Base-by-base conservation (phyloP, 2,329 filamentous ascomycete genomes). In the Fusarium tjaetaba region DNA sequence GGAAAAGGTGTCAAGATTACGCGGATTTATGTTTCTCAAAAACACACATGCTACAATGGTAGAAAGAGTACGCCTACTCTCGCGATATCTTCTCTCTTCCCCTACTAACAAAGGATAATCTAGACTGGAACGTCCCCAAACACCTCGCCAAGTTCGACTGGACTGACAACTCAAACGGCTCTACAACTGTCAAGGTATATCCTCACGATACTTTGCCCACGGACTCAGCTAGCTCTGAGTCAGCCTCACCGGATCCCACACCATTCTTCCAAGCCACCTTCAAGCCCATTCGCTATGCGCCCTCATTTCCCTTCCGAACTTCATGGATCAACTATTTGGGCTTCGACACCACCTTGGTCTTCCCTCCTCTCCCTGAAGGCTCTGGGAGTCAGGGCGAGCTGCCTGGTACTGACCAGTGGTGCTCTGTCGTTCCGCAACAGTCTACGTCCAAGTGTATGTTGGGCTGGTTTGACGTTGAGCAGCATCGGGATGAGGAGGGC, bases 61-160 rank as follows among this genome's bases (percentile, higher is more conserved):
- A 79, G 87, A 43, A 83, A 80, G 38, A 87, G 86, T 88, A 53
- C 24, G 38, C n/a, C 13, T 32, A 22, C n/a, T 38, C n/a, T 32
- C 26, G 43, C n/a, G 30, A 26, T 30, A 28, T 11, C 36, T 32
- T 42, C 18, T 32, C 39, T 30, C 30, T 42, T 42, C 20, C 45
- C 16, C 32, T 59, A 52, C 52, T 70, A 41, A 75, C 36, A 9
- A 15, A 22, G 18, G 34, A 13, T 26, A 2, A 2, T 41, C 4
- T 20, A 87, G 86, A 88, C 69, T 89, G 87, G 87, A 88, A 88
- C 73, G 85, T 87, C 36, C 87, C 87, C 18, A 89, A 89, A 72
- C 86, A 89, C 63, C 82, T 89, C 20, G 88, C 88, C 41, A 80
- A 80, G 16, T 89, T 89, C 74, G 82, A 83, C 20, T 89, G 86